Evolutionary conservation across 140 eudicot species (phyloP).

Genomic region (Stevia rebaudiana): DNA sequence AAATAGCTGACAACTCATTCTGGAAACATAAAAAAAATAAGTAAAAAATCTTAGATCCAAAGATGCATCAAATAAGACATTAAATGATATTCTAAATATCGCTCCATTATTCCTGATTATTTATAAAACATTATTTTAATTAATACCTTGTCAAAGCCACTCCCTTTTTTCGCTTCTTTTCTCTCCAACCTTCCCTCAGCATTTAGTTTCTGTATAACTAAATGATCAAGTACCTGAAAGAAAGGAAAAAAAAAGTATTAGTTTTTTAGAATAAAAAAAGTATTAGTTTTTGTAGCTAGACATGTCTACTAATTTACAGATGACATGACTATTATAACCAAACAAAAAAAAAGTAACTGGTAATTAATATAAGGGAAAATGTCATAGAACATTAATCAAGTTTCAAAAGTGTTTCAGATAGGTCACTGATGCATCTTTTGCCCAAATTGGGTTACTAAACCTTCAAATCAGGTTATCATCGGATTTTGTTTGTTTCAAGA

Average conservation of each 20-base stretch:
- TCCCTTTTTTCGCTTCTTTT: conserved; percentile 89
- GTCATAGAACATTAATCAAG: too few species aligned
- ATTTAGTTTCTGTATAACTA: conserved; percentile 93
- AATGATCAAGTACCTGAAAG: conserved; percentile 90
- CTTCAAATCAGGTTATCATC: too few species aligned
- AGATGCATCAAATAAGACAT: background rate
- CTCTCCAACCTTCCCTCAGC: conserved; percentile 98
- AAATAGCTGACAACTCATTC: conserved; percentile 97
- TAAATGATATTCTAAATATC: background rate
- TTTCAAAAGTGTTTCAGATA: too few species aligned
- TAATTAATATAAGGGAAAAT: too few species aligned
- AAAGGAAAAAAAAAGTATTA: conserved; percentile 18
- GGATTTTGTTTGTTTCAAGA: too few species aligned
- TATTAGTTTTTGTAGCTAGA: too few species aligned
- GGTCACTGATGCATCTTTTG: too few species aligned
- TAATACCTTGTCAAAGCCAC: conserved; percentile 82
- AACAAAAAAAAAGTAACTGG: too few species aligned
- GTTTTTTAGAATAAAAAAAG: too few species aligned
- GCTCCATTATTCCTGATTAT: background rate
- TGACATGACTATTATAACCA: background rate
- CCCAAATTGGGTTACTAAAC: too few species aligned
- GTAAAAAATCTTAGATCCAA: conserved; percentile 9
- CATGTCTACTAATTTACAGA: background rate
- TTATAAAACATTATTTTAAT: background rate
- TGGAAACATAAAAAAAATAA: conserved; percentile 29